Evolutionary conservation across 116 monocot genomes (phyloP).

Genomic region (Cymodocea nodosa): DNA sequence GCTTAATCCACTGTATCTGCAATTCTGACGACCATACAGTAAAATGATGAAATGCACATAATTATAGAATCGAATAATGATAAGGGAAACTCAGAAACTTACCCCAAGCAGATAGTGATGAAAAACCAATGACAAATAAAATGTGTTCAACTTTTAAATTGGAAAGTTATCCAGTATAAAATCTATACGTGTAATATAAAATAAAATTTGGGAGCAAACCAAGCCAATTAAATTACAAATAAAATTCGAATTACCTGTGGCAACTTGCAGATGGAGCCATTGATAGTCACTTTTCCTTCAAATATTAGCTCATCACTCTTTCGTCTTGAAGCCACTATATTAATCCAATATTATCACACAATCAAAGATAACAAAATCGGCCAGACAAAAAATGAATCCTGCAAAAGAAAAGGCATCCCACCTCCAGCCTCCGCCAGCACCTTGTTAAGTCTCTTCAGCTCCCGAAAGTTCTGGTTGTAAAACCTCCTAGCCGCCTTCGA

Average conservation of each 20-base stretch:
- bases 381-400: background rate
- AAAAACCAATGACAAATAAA: too few relatives aligned
- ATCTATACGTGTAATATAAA: too few relatives aligned
- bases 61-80: too few relatives aligned
- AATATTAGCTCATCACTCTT: constrained; percentile 82
- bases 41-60: too few relatives aligned
- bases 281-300: constrained; percentile 84
- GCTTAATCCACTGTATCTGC: too few relatives aligned
- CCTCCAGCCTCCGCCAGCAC: constrained; percentile 88
- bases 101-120: too few relatives aligned
- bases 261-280: constrained; percentile 73
- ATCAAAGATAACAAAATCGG: background rate
- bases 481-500: constrained; percentile 97
- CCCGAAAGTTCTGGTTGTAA: constrained; percentile 72
- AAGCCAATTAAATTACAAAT: too few relatives aligned
- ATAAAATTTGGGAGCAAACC: too few relatives aligned
- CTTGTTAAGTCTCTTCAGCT: constrained; percentile 76
- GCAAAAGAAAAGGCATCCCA: constrained; percentile 6
- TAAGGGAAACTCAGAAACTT: too few relatives aligned
- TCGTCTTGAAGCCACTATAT: constrained; percentile 78
- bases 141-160: too few relatives aligned
- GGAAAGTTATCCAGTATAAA: too few relatives aligned
- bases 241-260: constrained; percentile 47
- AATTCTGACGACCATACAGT: too few relatives aligned
- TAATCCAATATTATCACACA: background rate